Base-by-base conservation (phyloP, 1,139 yeast species). In the Torulaspora pretoriensis region DNA sequence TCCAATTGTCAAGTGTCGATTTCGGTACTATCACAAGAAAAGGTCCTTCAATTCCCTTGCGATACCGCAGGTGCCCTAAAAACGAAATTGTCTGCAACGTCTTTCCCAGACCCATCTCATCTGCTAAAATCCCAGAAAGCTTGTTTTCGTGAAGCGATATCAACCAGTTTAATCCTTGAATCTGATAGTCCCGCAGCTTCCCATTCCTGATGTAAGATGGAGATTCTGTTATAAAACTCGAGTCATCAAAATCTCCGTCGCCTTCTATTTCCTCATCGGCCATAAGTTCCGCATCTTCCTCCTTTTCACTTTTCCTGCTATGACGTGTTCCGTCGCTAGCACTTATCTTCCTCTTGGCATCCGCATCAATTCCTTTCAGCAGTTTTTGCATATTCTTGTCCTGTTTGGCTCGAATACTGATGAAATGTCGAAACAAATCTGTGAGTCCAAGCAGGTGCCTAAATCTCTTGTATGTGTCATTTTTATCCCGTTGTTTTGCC, bases 91-190 rank as follows among this genome's bases (percentile, higher is more conserved):
- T 88, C 65, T 92, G 98, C 49, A 92, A 72, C 1, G 98, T 92
- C 64, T 92, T 92, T 49, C 98, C 98, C 47, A 92, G 74, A 1
- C 98, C 98, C 98, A 92, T 92, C 67, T 92, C 98, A 68, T 92
- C 98, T 8, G 98, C 98, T 48, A 92, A 73, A 40, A 92, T 90
- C 39, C 97, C 97, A 1, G 94, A 81, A 45, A 90, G 74, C 57
- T 83, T 81, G 67, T 90, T 88, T 55, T 86, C 94, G 60, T 84
- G 83, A 46, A 90, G 69, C 1, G 89, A 78, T 17, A 89, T 80
- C 59, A 90, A 70, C 97, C 97, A 90, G 68, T 90, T 90, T 53
- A 90, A 74, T 45, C 97, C 97, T 63, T 86, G 96, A 48, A 90
- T 77, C 67, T 90, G 97, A 65, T 90, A 84, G n/a, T 84, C 83